Evolutionary conservation across 2,329 filamentous ascomycete species (phyloP), one percentile per base, ranked within the genome.

Genomic region (Aspergillus sp.): DNA sequence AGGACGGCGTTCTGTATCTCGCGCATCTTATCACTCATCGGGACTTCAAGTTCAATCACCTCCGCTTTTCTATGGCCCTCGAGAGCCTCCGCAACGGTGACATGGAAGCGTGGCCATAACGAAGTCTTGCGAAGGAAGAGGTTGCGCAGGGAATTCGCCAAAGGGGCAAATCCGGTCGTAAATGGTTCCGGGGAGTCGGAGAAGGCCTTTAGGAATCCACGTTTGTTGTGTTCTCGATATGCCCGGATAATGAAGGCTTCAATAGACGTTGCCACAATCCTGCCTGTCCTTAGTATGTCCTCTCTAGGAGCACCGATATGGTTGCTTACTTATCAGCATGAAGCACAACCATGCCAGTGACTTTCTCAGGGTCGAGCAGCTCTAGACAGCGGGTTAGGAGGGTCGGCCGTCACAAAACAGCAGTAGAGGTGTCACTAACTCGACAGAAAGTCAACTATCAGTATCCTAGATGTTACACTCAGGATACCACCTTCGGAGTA

Each of bases 191-290:
- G 94, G 36, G 89, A 91, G 74, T 99, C 95, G 0, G 93, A 95
- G 72, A 99, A 97, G 12, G 95, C 95, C 72, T 99, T 99, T 32
- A 99, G 82, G 68, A 99, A 98, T 36, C 95, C 95, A 32, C 79
- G 82, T 79, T 96, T 97, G 77, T 99, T 99, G 81, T 91, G 91
- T 78, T 98, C 94, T 62, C 95, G 86, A 74, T 93, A 99, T 58
- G 97, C 91, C 41, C 95, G 87, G 61, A 98, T 81, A 63, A 99
- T 97, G 76, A 99, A 99, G 6, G 95, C 94, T 76, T 99, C 95
- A 2, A 93, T 80, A 1, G 92, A 95, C 0, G 93, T 97, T 13
- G 93, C 91, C 23, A 92, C 80, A 32, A 96, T 86, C 63, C 89
- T 88, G 9, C 25, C 43, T 21, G 19, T 10, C 12, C 67, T 67